These are phyloP conservation scores for Coemansia sp. DNA, from an alignment of 192 early-diverging fungal species.

Conservation along the genomic window DNA sequence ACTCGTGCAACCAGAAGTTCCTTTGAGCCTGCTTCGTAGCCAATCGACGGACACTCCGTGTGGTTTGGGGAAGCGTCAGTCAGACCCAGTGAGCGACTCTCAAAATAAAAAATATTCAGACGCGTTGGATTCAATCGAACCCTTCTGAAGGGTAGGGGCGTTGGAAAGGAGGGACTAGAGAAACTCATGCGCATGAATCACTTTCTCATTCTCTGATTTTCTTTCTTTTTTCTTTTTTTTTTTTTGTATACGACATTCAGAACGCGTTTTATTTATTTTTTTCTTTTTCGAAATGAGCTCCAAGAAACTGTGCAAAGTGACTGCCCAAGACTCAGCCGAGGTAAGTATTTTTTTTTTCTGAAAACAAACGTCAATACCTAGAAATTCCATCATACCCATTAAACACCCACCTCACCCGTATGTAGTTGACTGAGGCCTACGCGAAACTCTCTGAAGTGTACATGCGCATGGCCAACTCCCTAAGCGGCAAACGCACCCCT, in stretches of 20 bases:
- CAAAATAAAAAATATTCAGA: neutral
- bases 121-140: neutral
- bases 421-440: slow-evolving; percentile 5
- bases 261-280: neutral
- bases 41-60: neutral
- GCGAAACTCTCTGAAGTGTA: slow-evolving; percentile 6
- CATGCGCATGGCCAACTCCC: slow-evolving; percentile 4
- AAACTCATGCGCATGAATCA: slow-evolving; percentile 4
- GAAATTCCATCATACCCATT: neutral
- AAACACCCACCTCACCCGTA: neutral
- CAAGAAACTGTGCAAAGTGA: slow-evolving; percentile 5
- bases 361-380: neutral
- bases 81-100: neutral
- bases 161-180: neutral
- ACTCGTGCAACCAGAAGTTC: neutral
- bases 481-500: neutral
- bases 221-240: too few species aligned
- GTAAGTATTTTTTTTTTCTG: neutral
- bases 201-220: neutral
- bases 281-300: neutral
- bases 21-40: neutral
- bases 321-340: slow-evolving; percentile 1
- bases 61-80: neutral
- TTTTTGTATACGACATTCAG: neutral
- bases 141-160: neutral